Base-by-base conservation (phyloP, 164 flowering plant species). In the Platanus orientalis region DNA sequence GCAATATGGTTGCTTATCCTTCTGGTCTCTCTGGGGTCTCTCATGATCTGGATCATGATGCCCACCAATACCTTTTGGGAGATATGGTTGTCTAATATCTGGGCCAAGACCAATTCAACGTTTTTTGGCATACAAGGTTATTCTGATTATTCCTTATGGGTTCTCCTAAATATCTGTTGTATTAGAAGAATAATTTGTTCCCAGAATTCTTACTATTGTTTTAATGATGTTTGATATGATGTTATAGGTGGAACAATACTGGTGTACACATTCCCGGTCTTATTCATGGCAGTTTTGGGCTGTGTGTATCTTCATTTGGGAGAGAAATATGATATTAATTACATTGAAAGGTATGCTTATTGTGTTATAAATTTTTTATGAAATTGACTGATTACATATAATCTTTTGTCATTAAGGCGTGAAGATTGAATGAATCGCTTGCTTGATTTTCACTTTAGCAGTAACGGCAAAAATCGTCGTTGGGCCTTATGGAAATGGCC, bases 51-150 rank as follows among this genome's bases (percentile, higher is more conserved):
- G 92, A 60, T 82, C 32, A 54, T 84, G 79, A 67, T 62, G 73
- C 91, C 95, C 10, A 88, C 95, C 10, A 69, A 57, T 28, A 68
- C 78, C 0, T 88, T 66, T 57, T 54, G 20, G 40, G 44, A 48
- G 16, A 70, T 11, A 10, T 89, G 92, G 95, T 9, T 24, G 56
- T 73, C 72, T 7, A 20, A 19, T 14, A 52, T 92, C 56, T 61
- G 71, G 45, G 65, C 71, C 0, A 66, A 67, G 21, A 40, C 76
- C 29, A 68, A 54, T 12, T 72, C 91, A 0, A 36, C 86, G 0
- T 89, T 73, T 66, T 81, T 84, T 16, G 95, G 95, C 7, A 7
- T 34, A 4, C 82, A 83, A 85, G 95, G 98, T n/a, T n/a, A n/a
- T 80, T 36, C 6, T 53, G 0, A n/a, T 52, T 24, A 26, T 24